Base-by-base conservation (phyloP, 2,329 filamentous ascomycete species). In the Pseudocercospora fuligena region DNA sequence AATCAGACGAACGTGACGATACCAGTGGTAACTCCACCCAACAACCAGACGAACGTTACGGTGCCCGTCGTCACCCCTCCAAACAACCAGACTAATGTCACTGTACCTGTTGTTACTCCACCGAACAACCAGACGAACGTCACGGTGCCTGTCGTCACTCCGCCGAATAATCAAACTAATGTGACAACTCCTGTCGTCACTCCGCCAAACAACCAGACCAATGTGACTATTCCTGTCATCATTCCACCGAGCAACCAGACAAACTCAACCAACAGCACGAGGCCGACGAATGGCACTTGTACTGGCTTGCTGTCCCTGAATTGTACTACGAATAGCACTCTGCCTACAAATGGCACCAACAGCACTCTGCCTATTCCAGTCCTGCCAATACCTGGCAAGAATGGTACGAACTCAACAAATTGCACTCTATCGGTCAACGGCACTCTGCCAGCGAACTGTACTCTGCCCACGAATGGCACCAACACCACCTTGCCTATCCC, bases 261-360 rank as follows among this genome's bases (percentile, higher is more conserved):
- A 8, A 31, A 31, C 6, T 31, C 29, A 8, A 31, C 29, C 6
- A 31, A 31, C 29, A 31, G 29, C 6, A 31, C 29, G 29, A 31
- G 9, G 29, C 29, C 29, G 29, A 5, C 29, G 29, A 31, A 31
- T 31, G 29, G 29, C 29, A 31, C 29, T 31, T 31, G 29, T 8
- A 31, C 29, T 8, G 29, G 29, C 29, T 31, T 31, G 29, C 29
- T 31, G 29, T 31, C 29, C 29, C 29, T 31, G 29, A 31, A 8
- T 8, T 27, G 27, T 27, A 27, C 27, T 14, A 51, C 47, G 9
- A 51, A 51, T 21, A 8, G n/a, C n/a, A 51, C 47, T 6, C 19
- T 51, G 47, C 47, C 53, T 6, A 57, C 53, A 9, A 57, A 57
- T 12, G 53, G 25, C 14, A 57, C 53, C 27, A 57, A 57, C 53